Evolutionary conservation across 176 grass and related monocot species (phyloP).

Genomic region (Urochloa ruziziensis): DNA sequence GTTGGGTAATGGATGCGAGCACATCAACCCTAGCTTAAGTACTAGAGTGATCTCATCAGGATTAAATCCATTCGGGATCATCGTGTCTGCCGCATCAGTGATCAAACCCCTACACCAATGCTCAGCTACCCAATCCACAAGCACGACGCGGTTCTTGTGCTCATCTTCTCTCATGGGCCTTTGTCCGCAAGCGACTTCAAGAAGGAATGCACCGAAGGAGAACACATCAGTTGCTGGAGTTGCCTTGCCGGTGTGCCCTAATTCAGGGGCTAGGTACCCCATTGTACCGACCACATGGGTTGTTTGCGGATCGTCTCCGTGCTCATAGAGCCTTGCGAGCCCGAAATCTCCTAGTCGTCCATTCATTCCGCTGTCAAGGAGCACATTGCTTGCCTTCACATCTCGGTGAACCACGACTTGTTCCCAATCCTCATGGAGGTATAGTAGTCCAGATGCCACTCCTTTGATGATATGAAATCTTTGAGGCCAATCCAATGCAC

Average conservation of each 20-base stretch:
- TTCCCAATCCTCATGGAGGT: conserved; percentile 54
- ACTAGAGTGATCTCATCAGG: conserved; percentile 27
- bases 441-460: conserved; percentile 25
- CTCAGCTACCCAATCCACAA: conserved; percentile 29
- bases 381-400: conserved; percentile 49
- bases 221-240: conserved; percentile 40
- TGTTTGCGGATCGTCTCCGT: conserved; percentile 22
- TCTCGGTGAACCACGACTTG: conserved; percentile 47
- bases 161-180: conserved; percentile 30
- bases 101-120: background rate
- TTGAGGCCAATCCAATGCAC: conserved; percentile 12
- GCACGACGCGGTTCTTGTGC: background rate
- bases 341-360: conserved; percentile 44
- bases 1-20: conserved; percentile 38
- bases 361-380: conserved; percentile 39
- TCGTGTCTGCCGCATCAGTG: background rate
- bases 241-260: conserved; percentile 37
- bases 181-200: conserved; percentile 29
- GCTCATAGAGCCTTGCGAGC: conserved; percentile 35
- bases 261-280: conserved; percentile 49
- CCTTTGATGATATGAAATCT: conserved; percentile 35
- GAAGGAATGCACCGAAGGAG: conserved; percentile 31
- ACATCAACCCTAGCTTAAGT: conserved; percentile 37
- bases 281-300: conserved; percentile 49
- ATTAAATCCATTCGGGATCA: background rate